Evolutionary conservation across 2,329 filamentous ascomycete species (phyloP), one percentile per base, ranked within the genome.

Genomic region (Orbilia quercus): DNA sequence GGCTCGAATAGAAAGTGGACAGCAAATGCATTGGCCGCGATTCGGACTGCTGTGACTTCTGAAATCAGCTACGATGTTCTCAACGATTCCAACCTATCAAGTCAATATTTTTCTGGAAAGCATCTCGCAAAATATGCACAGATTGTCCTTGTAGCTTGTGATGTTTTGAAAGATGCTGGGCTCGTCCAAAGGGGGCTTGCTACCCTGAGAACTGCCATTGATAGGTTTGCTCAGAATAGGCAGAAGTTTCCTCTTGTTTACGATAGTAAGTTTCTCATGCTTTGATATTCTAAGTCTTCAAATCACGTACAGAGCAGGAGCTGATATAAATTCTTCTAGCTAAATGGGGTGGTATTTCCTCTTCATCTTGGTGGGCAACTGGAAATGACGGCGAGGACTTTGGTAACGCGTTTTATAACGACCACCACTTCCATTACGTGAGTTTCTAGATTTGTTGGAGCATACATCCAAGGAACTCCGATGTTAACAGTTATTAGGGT

Each of bases 71-170:
- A 86, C 0, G 89, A 95, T 80, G 85, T 92, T 79, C 91, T 97
- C 80, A 80, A 83, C n/a, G 82, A 83, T 0, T 89, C 95, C 78
- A 87, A 88, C 3, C 83, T 91, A 36, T 86, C 94, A 79, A 96
- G 92, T 38, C 93, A 96, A 88, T 98, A 98, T 81, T 97, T 90
- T 80, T 91, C 90, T 76, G 95, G 95, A 77, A 98, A 94, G 84
- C 87, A 88, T 0, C 82, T 95, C 16, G 89, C 88, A 75, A 94
- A 94, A 79, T 93, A 92, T 80, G 91, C 90, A 0, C 83, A 83
- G 14, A 82, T 93, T 25, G 81, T 91, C 40, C 89, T 90, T 77
- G 86, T 88, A 0, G 83, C 88, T 44, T 83, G 88, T 70, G 85
- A 90, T 75, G 80, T 94, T 74, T 80, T 90, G 4, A 83, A 84